Percentiles rank a stretch among this genome's conserved stretches.
These are phyloP conservation scores for Mycena sp. DNA, from an alignment of 1,284 basidiomycete genomes.

Conservation along the genomic window DNA sequence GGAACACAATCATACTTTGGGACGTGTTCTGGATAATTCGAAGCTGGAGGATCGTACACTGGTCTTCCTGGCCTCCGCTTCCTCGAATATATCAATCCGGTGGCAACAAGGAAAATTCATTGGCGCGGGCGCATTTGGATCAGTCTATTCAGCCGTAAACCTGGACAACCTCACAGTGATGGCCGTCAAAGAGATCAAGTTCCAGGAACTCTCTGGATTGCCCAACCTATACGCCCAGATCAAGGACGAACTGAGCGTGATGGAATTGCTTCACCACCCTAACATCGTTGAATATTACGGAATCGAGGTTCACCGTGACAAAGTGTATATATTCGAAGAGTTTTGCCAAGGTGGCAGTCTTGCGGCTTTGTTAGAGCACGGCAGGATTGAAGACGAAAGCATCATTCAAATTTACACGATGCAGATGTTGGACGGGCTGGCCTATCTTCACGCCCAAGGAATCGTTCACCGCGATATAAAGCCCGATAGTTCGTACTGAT, in stretches of 20 bases:
- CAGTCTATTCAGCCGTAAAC: slow-evolving; percentile 98
- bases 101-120: slow-evolving; percentile 99
- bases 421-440: slow-evolving; percentile 96
- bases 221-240: slow-evolving; percentile 93
- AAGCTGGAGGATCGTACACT: slow-evolving; percentile 92
- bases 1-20: slow-evolving; percentile 82
- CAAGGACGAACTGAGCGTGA: slow-evolving; percentile 96
- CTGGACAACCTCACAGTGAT: slow-evolving; percentile 96
- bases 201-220: slow-evolving; percentile 89
- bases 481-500: slow-evolving; percentile 88
- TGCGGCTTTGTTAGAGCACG: slow-evolving; percentile 91
- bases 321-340: slow-evolving; percentile 99
- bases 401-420: slow-evolving; percentile 96
- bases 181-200: slow-evolving; percentile 99
- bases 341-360: slow-evolving; percentile 98
- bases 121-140: slow-evolving; percentile 96
- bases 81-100: slow-evolving; percentile 94
- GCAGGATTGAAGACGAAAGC: slow-evolving; percentile 96
- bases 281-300: slow-evolving; percentile 99
- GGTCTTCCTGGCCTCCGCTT: slow-evolving; percentile 91
- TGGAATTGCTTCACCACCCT: slow-evolving; percentile 98
- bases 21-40: slow-evolving; percentile 92
- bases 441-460: slow-evolving; percentile 92
- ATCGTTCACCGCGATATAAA: slow-evolving; percentile 99
- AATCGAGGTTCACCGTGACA: slow-evolving; percentile 98